Evolutionary conservation across 2,329 filamentous ascomycete genomes (phyloP), one percentile per base, ranked within the genome.

Genomic region (Cladophialophora psammophila): DNA sequence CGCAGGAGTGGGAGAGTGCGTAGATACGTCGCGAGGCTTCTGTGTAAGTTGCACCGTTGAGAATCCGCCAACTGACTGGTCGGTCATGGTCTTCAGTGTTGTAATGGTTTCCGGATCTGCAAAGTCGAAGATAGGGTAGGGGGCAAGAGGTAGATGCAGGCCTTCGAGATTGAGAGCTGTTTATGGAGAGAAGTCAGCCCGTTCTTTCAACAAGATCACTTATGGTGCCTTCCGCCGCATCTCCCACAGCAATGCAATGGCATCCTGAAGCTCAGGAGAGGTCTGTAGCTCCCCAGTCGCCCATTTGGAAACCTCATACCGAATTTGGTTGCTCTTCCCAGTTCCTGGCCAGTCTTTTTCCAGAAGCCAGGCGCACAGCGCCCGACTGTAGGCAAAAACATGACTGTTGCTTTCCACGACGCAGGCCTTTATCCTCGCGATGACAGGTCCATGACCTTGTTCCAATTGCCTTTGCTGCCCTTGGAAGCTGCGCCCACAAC

Each of bases 51-150:
- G 81, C 50, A 88, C 90, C 18, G 86, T 87, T 38, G 94, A 97
- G 81, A 88, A 94, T 66, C 94, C 95, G 69, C 94, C 94, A 31
- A 96, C 92, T 74, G 94, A 90, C 65, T 84, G 84, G 78, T 99
- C 94, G 72, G 90, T 91, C 89, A 98, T 95, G 71, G 91, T 83
- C 78, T 96, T 95, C 78, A 83, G 84, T 64, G 70, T 72, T 20
- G 78, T 74, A 55, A 83, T 71, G 13, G 80, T 79, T 42, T 80
- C 78, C 6, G 80, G 77, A 42, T 74, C 67, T 55, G 69, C 69
- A 53, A 72, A 73, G 50, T 74, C 69, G 64, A 73, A 72, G 69
- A 72, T 65, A 50, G 69, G 67, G 58, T 66, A 62, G 38, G 73
- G 71, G 12, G 65, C 68, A 15, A 65, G 59, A 38, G 69, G 68